phyloP scores from a whole-genome alignment of 2,329 filamentous ascomycete species.

The Microdochium paspali region DNA sequence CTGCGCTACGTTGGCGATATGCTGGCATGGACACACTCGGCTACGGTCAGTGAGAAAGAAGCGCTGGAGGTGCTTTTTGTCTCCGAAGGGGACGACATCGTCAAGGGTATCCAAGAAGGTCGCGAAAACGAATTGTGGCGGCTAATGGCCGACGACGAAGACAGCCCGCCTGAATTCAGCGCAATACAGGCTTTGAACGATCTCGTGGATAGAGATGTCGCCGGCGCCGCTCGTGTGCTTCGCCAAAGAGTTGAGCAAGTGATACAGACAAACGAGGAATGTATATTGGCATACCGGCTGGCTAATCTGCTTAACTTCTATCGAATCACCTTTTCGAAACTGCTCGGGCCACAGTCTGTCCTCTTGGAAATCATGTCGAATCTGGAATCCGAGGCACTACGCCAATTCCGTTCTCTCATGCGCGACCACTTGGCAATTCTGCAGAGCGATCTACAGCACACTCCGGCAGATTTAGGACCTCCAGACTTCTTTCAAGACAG shows the following conservation, averaged over 20 bases:
- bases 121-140: conserved; percentile 80
- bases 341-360: conserved; percentile 60
- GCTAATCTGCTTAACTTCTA: conserved; percentile 88
- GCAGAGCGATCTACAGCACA: conserved; percentile 61
- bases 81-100: conserved; percentile 80
- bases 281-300: conserved; percentile 79
- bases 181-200: conserved; percentile 73
- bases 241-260: conserved; percentile 85
- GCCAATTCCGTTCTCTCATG: conserved; percentile 74
- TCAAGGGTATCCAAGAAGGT: conserved; percentile 70
- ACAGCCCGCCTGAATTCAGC: conserved; percentile 55
- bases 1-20: conserved; percentile 92
- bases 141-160: conserved; percentile 46
- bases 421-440: conserved; percentile 69
- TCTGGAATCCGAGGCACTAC: conserved; percentile 67
- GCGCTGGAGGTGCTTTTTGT: conserved; percentile 87
- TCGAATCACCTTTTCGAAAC: conserved; percentile 69
- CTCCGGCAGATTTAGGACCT: conserved; percentile 63
- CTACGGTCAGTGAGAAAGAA: conserved; percentile 87
- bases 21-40: conserved; percentile 93
- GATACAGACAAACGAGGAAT: conserved; percentile 85
- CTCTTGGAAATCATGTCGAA: conserved; percentile 59
- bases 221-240: conserved; percentile 73
- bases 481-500: conserved; percentile 76
- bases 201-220: conserved; percentile 77